phyloP scores from a whole-genome alignment of 768 basidiomycete genomes.

The Lentinula lateritia region DNA sequence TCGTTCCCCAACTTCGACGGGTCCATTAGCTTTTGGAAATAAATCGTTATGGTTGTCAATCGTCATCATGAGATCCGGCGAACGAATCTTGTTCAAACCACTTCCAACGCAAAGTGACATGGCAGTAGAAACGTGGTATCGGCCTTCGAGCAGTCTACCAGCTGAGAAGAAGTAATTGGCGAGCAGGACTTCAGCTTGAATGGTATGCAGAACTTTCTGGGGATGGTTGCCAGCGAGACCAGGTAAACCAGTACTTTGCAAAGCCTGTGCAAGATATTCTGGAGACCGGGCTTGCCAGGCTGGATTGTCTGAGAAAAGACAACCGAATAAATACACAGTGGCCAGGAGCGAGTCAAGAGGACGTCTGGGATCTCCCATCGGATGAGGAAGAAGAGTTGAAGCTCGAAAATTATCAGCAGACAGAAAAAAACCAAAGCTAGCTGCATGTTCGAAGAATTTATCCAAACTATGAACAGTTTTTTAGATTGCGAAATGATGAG shows the following conservation, averaged over 20 bases:
- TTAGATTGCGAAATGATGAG: not conserved
- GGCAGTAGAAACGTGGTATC: constrained; percentile 34
- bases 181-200: constrained; percentile 53
- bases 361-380: constrained; percentile 25
- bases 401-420: constrained; percentile 40
- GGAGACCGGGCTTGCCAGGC: constrained; percentile 21
- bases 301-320: constrained; percentile 24
- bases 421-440: constrained; percentile 56
- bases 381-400: constrained; percentile 24
- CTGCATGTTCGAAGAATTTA: constrained; percentile 40
- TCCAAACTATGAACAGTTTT: constrained; percentile 19
- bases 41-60: constrained; percentile 25
- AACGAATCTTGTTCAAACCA: constrained; percentile 33
- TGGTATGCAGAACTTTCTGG: constrained; percentile 35
- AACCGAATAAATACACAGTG: constrained; percentile 33
- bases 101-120: constrained; percentile 28
- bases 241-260: constrained; percentile 28
- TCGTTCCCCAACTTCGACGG: constrained; percentile 30
- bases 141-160: constrained; percentile 41
- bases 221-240: constrained; percentile 34
- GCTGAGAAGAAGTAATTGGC: constrained; percentile 49
- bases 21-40: constrained; percentile 17
- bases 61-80: constrained; percentile 12
- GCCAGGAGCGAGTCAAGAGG: constrained; percentile 34
- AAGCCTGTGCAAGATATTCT: constrained; percentile 32